Evolutionary conservation across 345 rosid genomes (phyloP).

Genomic region (Nasturtium officinale): DNA sequence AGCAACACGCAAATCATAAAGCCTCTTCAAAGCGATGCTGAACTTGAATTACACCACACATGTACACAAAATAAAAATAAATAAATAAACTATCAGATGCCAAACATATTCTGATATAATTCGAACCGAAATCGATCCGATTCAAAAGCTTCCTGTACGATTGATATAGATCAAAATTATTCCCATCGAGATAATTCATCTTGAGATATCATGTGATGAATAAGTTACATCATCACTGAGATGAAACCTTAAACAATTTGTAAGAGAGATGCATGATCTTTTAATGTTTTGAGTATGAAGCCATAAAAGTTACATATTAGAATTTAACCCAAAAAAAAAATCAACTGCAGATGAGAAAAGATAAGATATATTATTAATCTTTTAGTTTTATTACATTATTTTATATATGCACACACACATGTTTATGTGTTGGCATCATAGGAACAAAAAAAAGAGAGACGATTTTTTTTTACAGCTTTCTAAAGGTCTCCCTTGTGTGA

Average conservation of each 20-base stretch:
- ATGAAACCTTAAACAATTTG: no score
- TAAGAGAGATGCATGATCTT: no score
- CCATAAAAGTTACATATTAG: background rate
- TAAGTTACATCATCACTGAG: no score
- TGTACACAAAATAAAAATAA: no score
- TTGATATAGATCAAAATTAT: no score
- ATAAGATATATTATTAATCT: background rate
- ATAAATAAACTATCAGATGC: no score
- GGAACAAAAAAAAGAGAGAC: background rate
- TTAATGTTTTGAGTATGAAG: background rate
- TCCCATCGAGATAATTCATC: no score
- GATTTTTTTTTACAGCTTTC: conserved; percentile 1
- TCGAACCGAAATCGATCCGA: no score
- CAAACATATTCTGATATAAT: no score
- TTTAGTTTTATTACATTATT: conserved; percentile 8
- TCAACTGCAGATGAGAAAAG: background rate
- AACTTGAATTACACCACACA: conserved; percentile 12
- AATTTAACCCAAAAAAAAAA: background rate
- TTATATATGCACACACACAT: background rate
- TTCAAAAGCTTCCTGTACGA: no score
- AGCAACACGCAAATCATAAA: background rate
- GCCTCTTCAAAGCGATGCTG: background rate
- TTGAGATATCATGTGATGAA: no score
- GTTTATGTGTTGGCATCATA: conserved; percentile 26
- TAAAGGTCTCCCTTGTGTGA: background rate